These are phyloP conservation scores for Pseudogymnoascus sp. DNA, from an alignment of 2,329 filamentous ascomycete species.

Conservation along the genomic window DNA sequence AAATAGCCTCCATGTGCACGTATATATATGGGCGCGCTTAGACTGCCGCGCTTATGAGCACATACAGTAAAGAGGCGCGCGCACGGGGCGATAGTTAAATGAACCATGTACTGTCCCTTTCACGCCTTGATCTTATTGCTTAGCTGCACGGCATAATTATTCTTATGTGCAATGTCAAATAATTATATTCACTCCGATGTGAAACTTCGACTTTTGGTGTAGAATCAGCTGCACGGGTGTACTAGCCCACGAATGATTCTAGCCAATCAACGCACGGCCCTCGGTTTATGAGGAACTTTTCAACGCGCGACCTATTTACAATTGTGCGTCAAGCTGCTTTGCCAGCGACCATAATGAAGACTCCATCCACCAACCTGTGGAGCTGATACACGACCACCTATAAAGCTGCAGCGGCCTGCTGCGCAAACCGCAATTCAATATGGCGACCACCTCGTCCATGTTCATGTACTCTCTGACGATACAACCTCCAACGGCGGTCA, in stretches of 20 bases:
- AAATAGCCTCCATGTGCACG: neutral
- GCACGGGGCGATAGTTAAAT: neutral
- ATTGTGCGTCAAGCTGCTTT: slow-evolving; percentile 6
- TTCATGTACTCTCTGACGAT: slow-evolving; percentile 97
- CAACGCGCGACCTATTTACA: slow-evolving; percentile 5
- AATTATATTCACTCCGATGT: neutral
- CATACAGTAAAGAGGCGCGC: neutral
- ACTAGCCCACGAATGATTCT: slow-evolving; percentile 1
- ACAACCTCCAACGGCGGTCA: slow-evolving; percentile 81
- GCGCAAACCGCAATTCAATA: slow-evolving; percentile 33
- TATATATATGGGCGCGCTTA: neutral
- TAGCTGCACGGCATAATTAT: neutral
- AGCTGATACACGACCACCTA: slow-evolving; percentile 8
- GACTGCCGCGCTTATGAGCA: neutral
- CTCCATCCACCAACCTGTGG: slow-evolving; percentile 4
- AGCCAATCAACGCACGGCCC: slow-evolving; percentile 7
- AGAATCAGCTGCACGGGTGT: neutral
- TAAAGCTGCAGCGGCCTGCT: slow-evolving; percentile 23
- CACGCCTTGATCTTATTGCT: neutral
- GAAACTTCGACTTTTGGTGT: neutral
- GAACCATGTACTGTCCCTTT: neutral
- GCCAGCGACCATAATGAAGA: slow-evolving; percentile 8
- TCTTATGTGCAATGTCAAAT: neutral
- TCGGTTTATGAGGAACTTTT: slow-evolving; percentile 7
- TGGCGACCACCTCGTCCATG: slow-evolving; percentile 98